Conservation (phyloP, 495 filamentous ascomycete genomes). For the Viridothelium virens region DNA sequence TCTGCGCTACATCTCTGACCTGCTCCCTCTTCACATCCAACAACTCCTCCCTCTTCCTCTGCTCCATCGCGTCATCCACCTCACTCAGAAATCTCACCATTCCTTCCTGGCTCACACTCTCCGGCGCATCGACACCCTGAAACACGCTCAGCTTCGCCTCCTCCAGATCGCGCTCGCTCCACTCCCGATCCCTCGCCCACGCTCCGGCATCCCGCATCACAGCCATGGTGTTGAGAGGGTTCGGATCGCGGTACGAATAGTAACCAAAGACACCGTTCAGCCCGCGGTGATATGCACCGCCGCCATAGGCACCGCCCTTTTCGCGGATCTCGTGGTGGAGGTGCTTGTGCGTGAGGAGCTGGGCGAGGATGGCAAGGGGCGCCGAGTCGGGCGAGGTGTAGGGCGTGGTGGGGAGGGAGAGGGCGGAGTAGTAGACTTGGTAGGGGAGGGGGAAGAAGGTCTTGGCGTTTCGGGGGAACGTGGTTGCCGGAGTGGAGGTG, state of each 20-base stretch:
- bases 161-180: slow-evolving; percentile 82
- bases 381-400: slow-evolving; percentile 70
- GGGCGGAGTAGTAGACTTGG: slow-evolving; percentile 87
- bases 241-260: slow-evolving; percentile 96
- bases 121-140: slow-evolving; percentile 88
- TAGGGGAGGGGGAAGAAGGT: slow-evolving; percentile 92
- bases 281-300: slow-evolving; percentile 72
- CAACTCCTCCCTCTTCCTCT: slow-evolving; percentile 73
- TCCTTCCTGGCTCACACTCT: slow-evolving; percentile 80
- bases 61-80: slow-evolving; percentile 82
- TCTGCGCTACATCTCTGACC: slow-evolving; percentile 71
- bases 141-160: slow-evolving; percentile 95
- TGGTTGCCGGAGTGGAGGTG: slow-evolving; percentile 34
- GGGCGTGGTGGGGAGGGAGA: slow-evolving; percentile 73
- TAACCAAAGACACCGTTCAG: slow-evolving; percentile 83
- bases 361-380: slow-evolving; percentile 75
- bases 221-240: slow-evolving; percentile 76
- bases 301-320: slow-evolving; percentile 95
- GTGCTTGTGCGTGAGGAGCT: slow-evolving; percentile 94
- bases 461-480: slow-evolving; percentile 44
- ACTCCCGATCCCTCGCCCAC: slow-evolving; percentile 75
- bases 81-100: slow-evolving; percentile 77
- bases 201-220: slow-evolving; percentile 77
- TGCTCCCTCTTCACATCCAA: slow-evolving; percentile 79
- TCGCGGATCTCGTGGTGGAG: slow-evolving; percentile 96